Base-by-base conservation (phyloP, 176 grass and related monocot species). In the Avena sativa region DNA sequence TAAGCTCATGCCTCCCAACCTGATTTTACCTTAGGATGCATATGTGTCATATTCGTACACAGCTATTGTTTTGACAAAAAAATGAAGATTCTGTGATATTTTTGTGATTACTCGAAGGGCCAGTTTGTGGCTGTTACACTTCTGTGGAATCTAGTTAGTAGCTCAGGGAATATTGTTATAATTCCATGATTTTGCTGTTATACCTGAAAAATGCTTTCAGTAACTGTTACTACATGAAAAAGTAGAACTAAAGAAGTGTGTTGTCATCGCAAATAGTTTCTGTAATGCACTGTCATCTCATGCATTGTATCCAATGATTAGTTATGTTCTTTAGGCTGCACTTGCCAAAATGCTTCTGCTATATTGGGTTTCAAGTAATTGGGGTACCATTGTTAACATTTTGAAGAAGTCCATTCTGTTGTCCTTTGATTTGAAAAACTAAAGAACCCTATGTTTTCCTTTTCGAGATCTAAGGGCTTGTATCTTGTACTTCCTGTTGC, bases 321-420 rank as follows among this genome's bases (percentile, higher is more conserved):
- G 49, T 32, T 79, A 30, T 30, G 83, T 61, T 63, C 38, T 79
- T 71, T 30, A 53, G 21, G 19, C 38, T 49, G 4, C 19, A 40
- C 47, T 72, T 52, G 28, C 20, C 34, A 7, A 76, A 28, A 38
- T 70, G 28, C 74, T 74, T 84, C 20, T 73, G 19, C n/a, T 36
- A 4, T 36, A 2, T 36, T n/a, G 43, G 10, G 60, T 70, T 57
- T 12, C 4, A 11, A 15, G 47, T 38, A 53, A 53, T 12, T 81
- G 26, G 5, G 4, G 17, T 26, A 21, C 1, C 28, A 4, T 25
- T 56, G 30, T 40, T 23, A 17, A 56, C 49, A 21, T 26, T 66
- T 6, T 38, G 80, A 82, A 53, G 0, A 82, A 53, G 61, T 80
- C 36, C 79, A 16, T 80, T 49, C 12, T 48, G 38, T 49, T 80